Evolutionary conservation across 495 filamentous ascomycete species (phyloP), one percentile per base, ranked within the genome.

Genomic region (Aspergillus funiculosus): DNA sequence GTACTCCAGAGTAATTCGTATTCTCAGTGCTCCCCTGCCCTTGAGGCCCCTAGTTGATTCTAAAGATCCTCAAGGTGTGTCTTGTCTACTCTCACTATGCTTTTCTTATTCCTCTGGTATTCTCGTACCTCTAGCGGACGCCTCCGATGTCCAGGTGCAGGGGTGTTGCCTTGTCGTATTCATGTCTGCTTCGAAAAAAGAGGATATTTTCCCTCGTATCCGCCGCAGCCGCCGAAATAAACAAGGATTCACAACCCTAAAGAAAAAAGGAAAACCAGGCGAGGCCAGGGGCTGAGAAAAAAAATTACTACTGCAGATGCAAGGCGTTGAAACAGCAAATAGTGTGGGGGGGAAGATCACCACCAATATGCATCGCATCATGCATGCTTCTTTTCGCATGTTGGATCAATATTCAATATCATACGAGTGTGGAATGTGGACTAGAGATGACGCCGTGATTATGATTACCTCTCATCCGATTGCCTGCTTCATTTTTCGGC

Each of bases 151-250:
- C 37, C 29, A 37, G 35, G 24, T 18, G 34, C 34, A 38, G 27
- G 44, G 32, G 31, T 30, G 32, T 24, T n/a, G 17, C 35, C 29
- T 38, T 29, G 35, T 48, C 25, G 28, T 32, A 34, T 35, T 40
- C 29, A 13, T 40, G 19, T 14, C 20, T 29, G 40, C 28, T n/a
- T 20, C 7, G 13, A 10, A n/a, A n/a, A n/a, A n/a, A n/a, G n/a
- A 21, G n/a, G 13, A 17, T 26, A 41, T 40, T 48, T 52, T 51
- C 22, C 35, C 27, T 37, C 43, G 46, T 39, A 35, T 44, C 52
- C 52, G 52, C 52, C 34, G 38, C 47, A 48, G 30, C 52, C 52
- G 52, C 52, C 37, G 17, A 35, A 46, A 42, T 40, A 26, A 39
- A 32, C 31, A 17, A 31, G 26, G 4, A 5, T 35, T 27, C 15